Evolutionary conservation across 2,329 filamentous ascomycete genomes (phyloP).

Genomic region (Cytospora chrysosperma): DNA sequence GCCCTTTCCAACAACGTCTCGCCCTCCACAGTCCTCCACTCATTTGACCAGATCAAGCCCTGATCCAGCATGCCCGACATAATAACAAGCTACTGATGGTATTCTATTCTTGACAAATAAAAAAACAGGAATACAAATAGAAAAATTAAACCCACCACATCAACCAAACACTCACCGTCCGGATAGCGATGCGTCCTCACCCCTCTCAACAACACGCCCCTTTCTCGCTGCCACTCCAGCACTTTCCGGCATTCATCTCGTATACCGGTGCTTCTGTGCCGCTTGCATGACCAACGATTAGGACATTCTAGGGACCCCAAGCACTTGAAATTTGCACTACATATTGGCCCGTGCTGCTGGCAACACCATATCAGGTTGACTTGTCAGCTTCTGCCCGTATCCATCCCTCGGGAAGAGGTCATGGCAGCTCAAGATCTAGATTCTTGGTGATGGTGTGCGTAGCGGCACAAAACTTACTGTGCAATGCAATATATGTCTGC

Average conservation of each 20-base stretch:
- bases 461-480: conserved; percentile 59
- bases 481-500: conserved; percentile 56
- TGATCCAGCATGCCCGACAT: conserved; percentile 47
- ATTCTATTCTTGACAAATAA: no score
- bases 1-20: conserved; percentile 41
- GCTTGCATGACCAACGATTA: conserved; percentile 53
- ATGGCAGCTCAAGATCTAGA: conserved; percentile 53
- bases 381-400: conserved; percentile 35
- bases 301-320: conserved; percentile 53
- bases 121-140: no score
- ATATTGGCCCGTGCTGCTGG: conserved; percentile 51
- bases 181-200: conserved; percentile 57
- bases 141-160: no score
- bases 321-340: conserved; percentile 50
- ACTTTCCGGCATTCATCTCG: conserved; percentile 49
- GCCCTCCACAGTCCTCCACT: conserved; percentile 43
- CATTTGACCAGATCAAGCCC: conserved; percentile 42
- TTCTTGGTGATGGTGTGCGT: conserved; percentile 54
- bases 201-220: conserved; percentile 51
- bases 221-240: conserved; percentile 45
- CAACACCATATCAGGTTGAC: conserved; percentile 49
- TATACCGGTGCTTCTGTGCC: conserved; percentile 50
- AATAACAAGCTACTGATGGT: conserved; percentile 54
- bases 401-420: conserved; percentile 50
- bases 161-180: conserved; percentile 55